These are phyloP conservation scores for Margaritispora aquatica DNA, from an alignment of 495 filamentous ascomycete species.

Conservation along the genomic window DNA sequence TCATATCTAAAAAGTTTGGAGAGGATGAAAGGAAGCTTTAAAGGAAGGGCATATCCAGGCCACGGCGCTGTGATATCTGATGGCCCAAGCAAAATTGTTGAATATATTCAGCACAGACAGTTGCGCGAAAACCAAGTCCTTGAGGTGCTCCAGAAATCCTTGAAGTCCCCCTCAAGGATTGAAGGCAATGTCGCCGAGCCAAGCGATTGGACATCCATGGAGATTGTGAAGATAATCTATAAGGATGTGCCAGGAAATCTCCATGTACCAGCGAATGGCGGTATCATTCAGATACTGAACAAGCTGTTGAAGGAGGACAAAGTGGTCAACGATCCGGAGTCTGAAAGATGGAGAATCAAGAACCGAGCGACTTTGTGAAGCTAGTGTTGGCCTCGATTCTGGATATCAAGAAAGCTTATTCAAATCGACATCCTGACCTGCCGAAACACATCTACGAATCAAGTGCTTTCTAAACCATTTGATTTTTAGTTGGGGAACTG, in stretches of 20 bases:
- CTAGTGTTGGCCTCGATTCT: background rate
- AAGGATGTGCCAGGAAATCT: slow-evolving; percentile 67
- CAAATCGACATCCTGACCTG: no score
- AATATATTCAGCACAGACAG: slow-evolving; percentile 79
- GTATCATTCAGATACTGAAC: slow-evolving; percentile 58
- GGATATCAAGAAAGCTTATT: no score
- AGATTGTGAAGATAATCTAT: slow-evolving; percentile 84
- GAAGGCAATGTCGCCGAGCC: slow-evolving; percentile 16
- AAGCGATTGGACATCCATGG: slow-evolving; percentile 59
- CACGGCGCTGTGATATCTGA: slow-evolving; percentile 75
- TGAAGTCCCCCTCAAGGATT: slow-evolving; percentile 23
- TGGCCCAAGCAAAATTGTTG: slow-evolving; percentile 54
- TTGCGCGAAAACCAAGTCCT: slow-evolving; percentile 78
- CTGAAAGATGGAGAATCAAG: slow-evolving; percentile 48
- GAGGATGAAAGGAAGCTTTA: slow-evolving; percentile 58
- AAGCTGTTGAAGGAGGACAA: slow-evolving; percentile 66
- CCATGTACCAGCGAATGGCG: slow-evolving; percentile 63
- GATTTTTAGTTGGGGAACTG: no score
- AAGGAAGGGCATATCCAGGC: slow-evolving; percentile 76
- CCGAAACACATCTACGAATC: no score
- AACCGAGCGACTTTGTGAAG: slow-evolving; percentile 37
- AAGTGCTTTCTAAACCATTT: no score
- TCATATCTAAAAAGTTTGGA: slow-evolving; percentile 68
- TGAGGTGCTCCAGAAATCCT: slow-evolving; percentile 50
- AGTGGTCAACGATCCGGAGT: slow-evolving; percentile 39